phyloP scores from a whole-genome alignment of 306 rosid species.

The Gastrolobium villosum region DNA sequence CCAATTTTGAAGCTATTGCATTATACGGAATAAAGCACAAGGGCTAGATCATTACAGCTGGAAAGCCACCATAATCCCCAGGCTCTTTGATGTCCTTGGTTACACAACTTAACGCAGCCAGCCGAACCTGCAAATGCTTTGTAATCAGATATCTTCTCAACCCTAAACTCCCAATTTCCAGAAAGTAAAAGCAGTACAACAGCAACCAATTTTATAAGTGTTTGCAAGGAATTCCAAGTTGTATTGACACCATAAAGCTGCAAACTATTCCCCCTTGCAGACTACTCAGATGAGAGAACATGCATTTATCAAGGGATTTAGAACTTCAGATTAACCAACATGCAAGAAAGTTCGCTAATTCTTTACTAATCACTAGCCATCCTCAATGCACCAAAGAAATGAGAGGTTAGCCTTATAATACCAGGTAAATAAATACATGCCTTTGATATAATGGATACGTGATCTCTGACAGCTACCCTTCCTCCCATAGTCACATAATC shows the following conservation, averaged over 20 bases:
- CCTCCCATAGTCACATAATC: constrained; percentile 93
- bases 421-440: constrained; percentile 50
- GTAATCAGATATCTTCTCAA: constrained; percentile 47
- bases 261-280: constrained; percentile 10
- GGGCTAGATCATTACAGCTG: constrained; percentile 64
- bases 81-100: constrained; percentile 84
- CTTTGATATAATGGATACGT: constrained; percentile 79
- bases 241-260: constrained; percentile 17
- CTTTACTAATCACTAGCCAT: constrained; percentile 38
- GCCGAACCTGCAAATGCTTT: constrained; percentile 72
- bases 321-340: constrained; percentile 33
- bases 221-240: background rate
- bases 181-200: constrained; percentile 28
- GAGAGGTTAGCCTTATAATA: constrained; percentile 35
- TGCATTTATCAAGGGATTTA: constrained; percentile 17
- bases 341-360: background rate
- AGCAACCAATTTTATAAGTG: background rate
- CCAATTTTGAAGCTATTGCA: constrained; percentile 21
- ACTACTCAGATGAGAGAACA: background rate
- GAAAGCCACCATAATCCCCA: constrained; percentile 92
- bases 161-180: constrained; percentile 24
- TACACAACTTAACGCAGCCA: constrained; percentile 87
- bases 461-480: constrained; percentile 94
- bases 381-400: constrained; percentile 28
- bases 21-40: background rate